Percentiles rank a stretch among this genome's conserved stretches.
Conservation (phyloP, 225 moss, liverwort and hornwort genomes). For the Lunularia cruciata region DNA sequence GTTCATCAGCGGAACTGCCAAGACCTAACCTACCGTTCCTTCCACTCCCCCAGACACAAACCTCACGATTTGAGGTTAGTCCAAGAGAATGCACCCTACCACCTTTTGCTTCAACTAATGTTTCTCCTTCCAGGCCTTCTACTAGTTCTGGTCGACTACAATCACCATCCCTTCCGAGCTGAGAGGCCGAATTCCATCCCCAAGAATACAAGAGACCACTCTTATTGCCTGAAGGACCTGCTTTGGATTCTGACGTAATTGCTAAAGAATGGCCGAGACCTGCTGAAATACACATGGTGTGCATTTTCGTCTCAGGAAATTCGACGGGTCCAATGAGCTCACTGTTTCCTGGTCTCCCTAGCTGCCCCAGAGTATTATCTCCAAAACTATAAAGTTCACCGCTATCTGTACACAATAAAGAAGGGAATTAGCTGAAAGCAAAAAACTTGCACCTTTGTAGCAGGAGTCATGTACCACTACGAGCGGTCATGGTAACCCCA, state of each 20-base stretch:
- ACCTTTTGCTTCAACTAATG: slow-evolving; percentile 33
- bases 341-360: slow-evolving; percentile 42
- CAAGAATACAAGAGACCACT: slow-evolving; percentile 66
- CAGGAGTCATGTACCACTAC: too few species aligned
- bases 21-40: slow-evolving; percentile 82
- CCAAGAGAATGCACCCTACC: slow-evolving; percentile 76
- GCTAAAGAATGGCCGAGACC: slow-evolving; percentile 83
- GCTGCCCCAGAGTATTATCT: slow-evolving; percentile 79
- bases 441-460: too few species aligned
- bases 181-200: slow-evolving; percentile 80
- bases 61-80: slow-evolving; percentile 43
- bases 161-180: slow-evolving; percentile 62
- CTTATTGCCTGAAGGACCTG: not conserved
- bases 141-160: slow-evolving; percentile 44
- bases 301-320: slow-evolving; percentile 27
- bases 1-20: slow-evolving; percentile 67
- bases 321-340: slow-evolving; percentile 38
- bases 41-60: slow-evolving; percentile 93
- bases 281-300: slow-evolving; percentile 42
- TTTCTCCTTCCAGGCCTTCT: slow-evolving; percentile 36
- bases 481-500: too few species aligned
- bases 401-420: slow-evolving; percentile 39
- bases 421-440: not conserved
- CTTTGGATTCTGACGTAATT: slow-evolving; percentile 21
- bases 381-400: slow-evolving; percentile 78